Evolutionary conservation across 352 stramenopile species (phyloP), one percentile per base, ranked within the genome.

Genomic region (Phytophthora chlamydospora): DNA sequence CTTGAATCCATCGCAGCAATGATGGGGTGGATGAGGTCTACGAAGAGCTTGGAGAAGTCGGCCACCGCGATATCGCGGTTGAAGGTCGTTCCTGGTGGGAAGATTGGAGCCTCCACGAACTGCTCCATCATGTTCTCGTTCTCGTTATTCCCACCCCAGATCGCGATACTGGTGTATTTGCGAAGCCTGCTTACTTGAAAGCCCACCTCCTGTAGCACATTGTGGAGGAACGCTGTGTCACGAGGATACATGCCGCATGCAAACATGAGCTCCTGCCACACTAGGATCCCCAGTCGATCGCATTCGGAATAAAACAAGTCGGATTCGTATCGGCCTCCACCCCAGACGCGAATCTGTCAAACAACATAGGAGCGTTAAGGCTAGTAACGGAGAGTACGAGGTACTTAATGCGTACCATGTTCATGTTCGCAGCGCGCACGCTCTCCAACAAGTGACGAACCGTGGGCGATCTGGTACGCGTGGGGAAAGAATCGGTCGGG

Each of bases 221-320:
- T 79, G 0, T 75, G 8, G 2, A 96, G 64, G 48, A 96, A 97
- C 1, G 33, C 62, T 2, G 52, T 49, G 65, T 95, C 68, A 32
- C 85, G 79, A 47, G 89, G 89, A 56, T 91, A 95, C 78, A 93
- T 85, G 42, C 81, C 84, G 55, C 89, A 97, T 8, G 90, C 89
- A 59, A 96, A 97, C 90, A 97, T 97, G 47, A 95, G 71, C 68
- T 97, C 90, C 52, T 97, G 86, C 85, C 88, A 97, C 13, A 97
- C 75, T 21, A 97, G 53, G n/a, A 97, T 68, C 11, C 90, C 90
- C 10, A 95, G 62, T 16, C 78, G 73, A 66, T 97, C 89, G 38
- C 85, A 95, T 14, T 88, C 57, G 2, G 66, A 66, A 51, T 97
- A 97, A 73, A 96, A 96, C 6, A 67, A 45, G 38, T 95, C 83